These are phyloP conservation scores for Annulohypoxylon nitens DNA, from an alignment of 495 filamentous ascomycete species.

Conservation along the genomic window DNA sequence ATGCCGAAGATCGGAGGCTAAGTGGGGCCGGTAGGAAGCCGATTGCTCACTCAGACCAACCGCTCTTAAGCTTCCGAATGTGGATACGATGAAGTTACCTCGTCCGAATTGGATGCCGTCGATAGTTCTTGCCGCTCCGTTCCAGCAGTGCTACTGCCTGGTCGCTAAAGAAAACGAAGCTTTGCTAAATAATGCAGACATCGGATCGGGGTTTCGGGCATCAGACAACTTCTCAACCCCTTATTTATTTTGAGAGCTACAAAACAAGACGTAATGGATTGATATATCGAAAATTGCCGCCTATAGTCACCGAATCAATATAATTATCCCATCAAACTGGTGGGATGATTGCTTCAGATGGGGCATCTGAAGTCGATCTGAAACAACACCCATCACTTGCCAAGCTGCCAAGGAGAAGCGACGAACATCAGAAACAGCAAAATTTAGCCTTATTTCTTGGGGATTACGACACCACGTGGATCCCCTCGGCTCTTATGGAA, in stretches of 20 bases:
- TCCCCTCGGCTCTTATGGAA: conserved; percentile 12
- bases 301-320: conserved; percentile 15
- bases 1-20: conserved; percentile 35
- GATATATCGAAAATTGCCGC: neutral
- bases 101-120: neutral
- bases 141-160: neutral
- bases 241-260: neutral
- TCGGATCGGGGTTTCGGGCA: neutral
- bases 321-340: neutral
- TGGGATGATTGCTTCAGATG: conserved; percentile 37
- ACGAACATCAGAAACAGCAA: conserved; percentile 17
- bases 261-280: neutral
- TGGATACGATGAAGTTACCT: conserved; percentile 3
- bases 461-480: conserved; percentile 40
- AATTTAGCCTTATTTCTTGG: conserved; percentile 13
- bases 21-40: conserved; percentile 31
- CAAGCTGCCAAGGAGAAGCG: conserved; percentile 37
- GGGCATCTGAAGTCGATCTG: conserved; percentile 35
- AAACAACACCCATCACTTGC: conserved; percentile 34
- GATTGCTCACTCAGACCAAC: conserved; percentile 13
- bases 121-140: neutral
- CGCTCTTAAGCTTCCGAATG: conserved; percentile 3
- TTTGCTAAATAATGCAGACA: neutral
- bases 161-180: neutral
- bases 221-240: neutral